Base-by-base conservation (phyloP, 1,284 basidiomycete species). In the Cryptococcus depauperatus region DNA sequence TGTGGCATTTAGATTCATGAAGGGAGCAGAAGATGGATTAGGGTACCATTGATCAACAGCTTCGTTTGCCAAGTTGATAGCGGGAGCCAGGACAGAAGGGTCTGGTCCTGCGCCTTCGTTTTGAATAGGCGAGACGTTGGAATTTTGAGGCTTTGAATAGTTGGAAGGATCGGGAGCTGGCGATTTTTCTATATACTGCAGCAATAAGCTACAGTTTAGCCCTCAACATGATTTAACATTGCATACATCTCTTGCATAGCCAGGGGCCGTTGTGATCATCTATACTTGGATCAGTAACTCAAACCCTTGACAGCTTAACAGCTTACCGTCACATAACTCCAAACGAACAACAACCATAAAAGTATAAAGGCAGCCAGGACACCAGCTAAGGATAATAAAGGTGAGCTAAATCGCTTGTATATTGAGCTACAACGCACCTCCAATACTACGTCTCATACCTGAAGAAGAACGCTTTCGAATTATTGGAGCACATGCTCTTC, bases 311-410 rank as follows among this genome's bases (percentile, higher is more conserved):
- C 5, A 39, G 4, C 8, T 9, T n/a, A 5, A n/a, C n/a, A 23
- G 50, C 67, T 37, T 45, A 83, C 84, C 75, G 76, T 80, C 16
- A 75, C 50, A 64, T 86, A 88, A 3, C 79, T 73, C 83, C 84
- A 85, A 0, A 80, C 44, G 72, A 79, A 77, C 77, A 85, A 81
- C n/a, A 81, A 52, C 43, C 76, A 80, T 13, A 86, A 58, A 2
- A 83, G 50, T 30, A 73, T 72, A 56, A 80, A 85, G 2, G 78
- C 74, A 0, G 76, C 71, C 25, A 84, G 58, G 37, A 81, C 74
- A 0, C 72, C 78, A 47, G 82, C 83, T 85, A 28, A 37, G 2
- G 19, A 34, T 8, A 37, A 27, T 35, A 35, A 19, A 8, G 40
- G 26, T 22, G 8, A 33, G 45, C 11, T n/a, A 29, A 30, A 9